Percentiles rank a stretch among this genome's conserved stretches.
Evolutionary conservation across 2,329 filamentous ascomycete species (phyloP).

Genomic region (Aspergillus terreus): DNA sequence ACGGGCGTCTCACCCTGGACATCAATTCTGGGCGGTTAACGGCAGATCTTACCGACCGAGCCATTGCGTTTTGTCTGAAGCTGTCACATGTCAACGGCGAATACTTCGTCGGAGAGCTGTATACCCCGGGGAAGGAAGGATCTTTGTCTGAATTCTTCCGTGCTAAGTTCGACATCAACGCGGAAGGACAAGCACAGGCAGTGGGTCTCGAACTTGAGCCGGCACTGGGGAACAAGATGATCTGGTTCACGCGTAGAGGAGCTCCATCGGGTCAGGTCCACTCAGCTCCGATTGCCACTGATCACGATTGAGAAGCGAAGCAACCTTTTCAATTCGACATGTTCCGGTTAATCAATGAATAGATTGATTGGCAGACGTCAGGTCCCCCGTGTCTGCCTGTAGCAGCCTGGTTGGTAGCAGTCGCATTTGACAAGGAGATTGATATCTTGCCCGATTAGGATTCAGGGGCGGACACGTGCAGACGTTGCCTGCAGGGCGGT

Average conservation of each 20-base stretch:
- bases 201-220: slow-evolving; percentile 15
- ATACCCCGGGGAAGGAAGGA: background rate
- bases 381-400: too few relatives aligned
- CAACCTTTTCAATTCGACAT: too few relatives aligned
- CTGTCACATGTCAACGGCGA: slow-evolving; percentile 16
- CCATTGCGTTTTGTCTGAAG: slow-evolving; percentile 2
- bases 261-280: too few relatives aligned
- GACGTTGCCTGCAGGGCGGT: slow-evolving; percentile 1
- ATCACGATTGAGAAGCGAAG: too few relatives aligned
- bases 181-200: slow-evolving; percentile 1
- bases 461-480: background rate
- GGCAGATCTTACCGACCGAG: slow-evolving; percentile 13
- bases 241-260: slow-evolving; percentile 14
- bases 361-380: too few relatives aligned
- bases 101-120: slow-evolving; percentile 14
- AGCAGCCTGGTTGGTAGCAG: too few relatives aligned
- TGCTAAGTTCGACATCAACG: slow-evolving; percentile 15
- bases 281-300: too few relatives aligned
- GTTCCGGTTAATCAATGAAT: too few relatives aligned
- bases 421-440: too few relatives aligned
- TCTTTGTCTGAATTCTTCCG: background rate
- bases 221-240: slow-evolving; percentile 10
- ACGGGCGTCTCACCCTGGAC: slow-evolving; percentile 5
- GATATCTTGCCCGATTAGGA: background rate
- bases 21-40: slow-evolving; percentile 1